Evolutionary conservation across 73 alveolate genomes (phyloP).

Genomic region (Paramecium sonneborni): DNA sequence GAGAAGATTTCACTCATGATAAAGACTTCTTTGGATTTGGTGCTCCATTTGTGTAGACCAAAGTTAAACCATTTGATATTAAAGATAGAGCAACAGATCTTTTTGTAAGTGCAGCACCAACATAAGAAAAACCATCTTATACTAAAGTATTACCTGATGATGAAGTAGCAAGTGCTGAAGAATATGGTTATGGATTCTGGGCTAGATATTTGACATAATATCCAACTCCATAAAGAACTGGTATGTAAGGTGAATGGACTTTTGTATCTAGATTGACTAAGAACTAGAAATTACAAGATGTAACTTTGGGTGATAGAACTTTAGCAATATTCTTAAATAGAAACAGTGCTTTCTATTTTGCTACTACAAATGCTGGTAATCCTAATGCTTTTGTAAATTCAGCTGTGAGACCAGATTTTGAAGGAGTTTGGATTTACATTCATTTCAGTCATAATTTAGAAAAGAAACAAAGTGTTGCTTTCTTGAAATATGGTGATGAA

Average conservation of each 20-base stretch:
- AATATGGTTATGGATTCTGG: slow-evolving; percentile 56
- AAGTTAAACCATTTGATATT: not conserved
- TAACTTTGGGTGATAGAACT: slow-evolving; percentile 50
- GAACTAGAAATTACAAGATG: not conserved
- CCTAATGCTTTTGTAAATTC: not conserved
- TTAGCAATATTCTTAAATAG: slow-evolving; percentile 27
- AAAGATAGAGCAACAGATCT: not conserved
- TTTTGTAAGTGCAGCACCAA: not conserved
- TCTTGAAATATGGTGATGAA: slow-evolving; percentile 8
- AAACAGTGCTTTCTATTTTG: not conserved
- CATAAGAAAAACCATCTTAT: not conserved
- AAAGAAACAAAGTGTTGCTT: slow-evolving; percentile 11
- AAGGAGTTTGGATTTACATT: slow-evolving; percentile 52
- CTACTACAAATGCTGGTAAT: slow-evolving; percentile 43
- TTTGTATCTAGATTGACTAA: slow-evolving; percentile 46
- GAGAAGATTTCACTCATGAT: slow-evolving; percentile 28
- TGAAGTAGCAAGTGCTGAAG: not conserved
- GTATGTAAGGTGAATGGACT: slow-evolving; percentile 22
- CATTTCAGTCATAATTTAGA: slow-evolving; percentile 19
- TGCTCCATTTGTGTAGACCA: slow-evolving; percentile 1
- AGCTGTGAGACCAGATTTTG: slow-evolving; percentile 35
- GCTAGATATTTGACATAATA: slow-evolving; percentile 6
- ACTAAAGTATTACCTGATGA: not conserved
- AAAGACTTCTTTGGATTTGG: slow-evolving; percentile 49
- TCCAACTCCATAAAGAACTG: slow-evolving; percentile 23